Conservation (phyloP, 192 early-diverging fungal genomes). For the Blastocladiella britannica region DNA sequence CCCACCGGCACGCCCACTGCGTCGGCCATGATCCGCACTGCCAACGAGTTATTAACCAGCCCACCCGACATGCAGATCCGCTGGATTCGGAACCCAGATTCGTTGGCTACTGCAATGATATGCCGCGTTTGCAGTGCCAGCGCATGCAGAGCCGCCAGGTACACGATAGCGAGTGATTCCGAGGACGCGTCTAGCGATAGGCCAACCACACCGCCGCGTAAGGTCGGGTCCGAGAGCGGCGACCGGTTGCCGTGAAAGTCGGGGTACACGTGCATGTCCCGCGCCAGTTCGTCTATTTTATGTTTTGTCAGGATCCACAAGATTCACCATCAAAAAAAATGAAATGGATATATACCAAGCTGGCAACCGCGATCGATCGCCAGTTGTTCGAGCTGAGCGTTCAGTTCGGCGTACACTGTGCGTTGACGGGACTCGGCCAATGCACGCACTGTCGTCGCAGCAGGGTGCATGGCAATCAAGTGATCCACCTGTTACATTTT, state of each 20-base stretch:
- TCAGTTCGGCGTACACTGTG: slow-evolving; percentile 2
- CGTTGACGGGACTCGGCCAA: too few species aligned
- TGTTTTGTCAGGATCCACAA: too few species aligned
- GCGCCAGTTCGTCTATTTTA: slow-evolving; percentile 7
- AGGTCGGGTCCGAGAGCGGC: slow-evolving; percentile 38
- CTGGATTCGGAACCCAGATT: slow-evolving; percentile 26
- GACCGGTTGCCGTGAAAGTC: slow-evolving; percentile 60
- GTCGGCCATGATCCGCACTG: slow-evolving; percentile 38
- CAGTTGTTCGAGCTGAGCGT: slow-evolving; percentile 3
- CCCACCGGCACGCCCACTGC: slow-evolving; percentile 25
- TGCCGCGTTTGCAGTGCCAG: slow-evolving; percentile 42
- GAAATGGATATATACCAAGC: too few species aligned
- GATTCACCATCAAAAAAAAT: too few species aligned
- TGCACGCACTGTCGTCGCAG: too few species aligned
- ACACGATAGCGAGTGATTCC: slow-evolving; percentile 25
- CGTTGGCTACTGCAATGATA: slow-evolving; percentile 30
- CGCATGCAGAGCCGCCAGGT: slow-evolving; percentile 34
- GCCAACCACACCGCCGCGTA: slow-evolving; percentile 36
- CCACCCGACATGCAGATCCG: slow-evolving; percentile 45
- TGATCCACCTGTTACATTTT: too few species aligned
- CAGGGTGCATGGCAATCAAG: too few species aligned
- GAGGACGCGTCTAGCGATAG: slow-evolving; percentile 22
- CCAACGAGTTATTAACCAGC: slow-evolving; percentile 33
- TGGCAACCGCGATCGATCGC: too few species aligned
- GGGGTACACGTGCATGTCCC: slow-evolving; percentile 40